Conservation (phyloP, 257 asterid genomes). For the Mentha longifolia region DNA sequence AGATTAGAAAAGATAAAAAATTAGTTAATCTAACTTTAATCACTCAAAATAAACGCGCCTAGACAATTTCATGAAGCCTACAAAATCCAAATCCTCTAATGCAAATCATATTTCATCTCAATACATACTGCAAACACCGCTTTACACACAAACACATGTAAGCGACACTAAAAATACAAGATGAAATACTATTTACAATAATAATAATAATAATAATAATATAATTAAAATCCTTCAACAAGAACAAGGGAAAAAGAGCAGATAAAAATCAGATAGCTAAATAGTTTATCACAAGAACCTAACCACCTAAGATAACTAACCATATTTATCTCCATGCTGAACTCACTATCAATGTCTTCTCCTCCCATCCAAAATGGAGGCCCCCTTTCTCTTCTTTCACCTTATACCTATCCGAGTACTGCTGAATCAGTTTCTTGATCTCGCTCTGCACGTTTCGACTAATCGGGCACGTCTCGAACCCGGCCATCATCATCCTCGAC, state of each 20-base stretch:
- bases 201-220: background rate
- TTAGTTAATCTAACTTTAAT: too few species aligned
- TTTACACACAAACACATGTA: background rate
- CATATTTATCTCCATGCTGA: conserved; percentile 66
- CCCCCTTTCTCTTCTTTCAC: conserved; percentile 71
- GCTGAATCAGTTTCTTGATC: conserved; percentile 59
- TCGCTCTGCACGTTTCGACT: conserved; percentile 59
- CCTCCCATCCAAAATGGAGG: conserved; percentile 94
- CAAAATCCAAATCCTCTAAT: background rate
- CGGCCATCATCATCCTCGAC: conserved; percentile 96
- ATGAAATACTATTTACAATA: background rate
- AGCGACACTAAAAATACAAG: background rate
- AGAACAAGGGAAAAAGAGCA: background rate
- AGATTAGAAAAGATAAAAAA: too few species aligned
- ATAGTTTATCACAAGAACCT: background rate
- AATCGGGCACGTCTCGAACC: conserved; percentile 61
- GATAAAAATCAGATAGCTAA: background rate
- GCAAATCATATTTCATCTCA: background rate
- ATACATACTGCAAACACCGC: background rate
- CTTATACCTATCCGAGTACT: conserved; percentile 71
- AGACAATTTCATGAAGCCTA: background rate
- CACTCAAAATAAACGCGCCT: too few species aligned
- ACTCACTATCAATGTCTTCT: conserved; percentile 67
- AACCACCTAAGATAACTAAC: background rate
- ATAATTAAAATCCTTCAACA: background rate